Conservation (phyloP, 345 rosid species). For the Cardiospermum halicacabum region DNA sequence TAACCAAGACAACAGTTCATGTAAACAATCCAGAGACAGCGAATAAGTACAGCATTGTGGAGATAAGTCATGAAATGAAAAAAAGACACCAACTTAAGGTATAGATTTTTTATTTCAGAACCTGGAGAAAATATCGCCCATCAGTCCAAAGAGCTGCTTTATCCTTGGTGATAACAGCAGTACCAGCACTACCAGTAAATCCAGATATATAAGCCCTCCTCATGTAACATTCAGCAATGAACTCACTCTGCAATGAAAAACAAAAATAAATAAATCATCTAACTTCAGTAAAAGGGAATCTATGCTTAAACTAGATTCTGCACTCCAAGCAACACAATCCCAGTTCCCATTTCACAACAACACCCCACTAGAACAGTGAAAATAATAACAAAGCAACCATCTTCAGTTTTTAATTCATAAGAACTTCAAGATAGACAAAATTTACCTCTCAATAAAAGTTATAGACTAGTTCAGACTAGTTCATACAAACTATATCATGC, state of each 20-base stretch:
- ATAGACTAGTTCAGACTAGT: constrained; percentile 9
- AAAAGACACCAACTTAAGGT: background rate
- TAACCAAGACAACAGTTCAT: constrained; percentile 19
- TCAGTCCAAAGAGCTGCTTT: constrained; percentile 98
- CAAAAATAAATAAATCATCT: constrained; percentile 1
- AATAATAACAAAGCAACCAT: background rate
- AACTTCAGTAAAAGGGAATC: background rate
- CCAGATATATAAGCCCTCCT: constrained; percentile 83
- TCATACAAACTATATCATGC: background rate
- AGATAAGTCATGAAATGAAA: background rate
- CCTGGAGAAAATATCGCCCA: constrained; percentile 99
- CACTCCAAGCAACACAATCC: background rate
- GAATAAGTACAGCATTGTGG: background rate
- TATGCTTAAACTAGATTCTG: background rate
- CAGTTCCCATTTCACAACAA: background rate
- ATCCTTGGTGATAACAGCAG: constrained; percentile 81
- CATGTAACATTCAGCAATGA: constrained; percentile 89
- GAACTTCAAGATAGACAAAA: too few relatives aligned
- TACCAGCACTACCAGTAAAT: constrained; percentile 93
- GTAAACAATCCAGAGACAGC: background rate
- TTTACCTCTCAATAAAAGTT: too few relatives aligned
- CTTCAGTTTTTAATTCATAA: too few relatives aligned
- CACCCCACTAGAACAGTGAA: background rate
- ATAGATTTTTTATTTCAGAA: constrained; percentile 22
- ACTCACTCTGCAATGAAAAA: constrained; percentile 64